Percentiles rank a stretch among this genome's conserved stretches.
phyloP scores from a whole-genome alignment of 139 green algal species.

The Penium margaritaceum region DNA sequence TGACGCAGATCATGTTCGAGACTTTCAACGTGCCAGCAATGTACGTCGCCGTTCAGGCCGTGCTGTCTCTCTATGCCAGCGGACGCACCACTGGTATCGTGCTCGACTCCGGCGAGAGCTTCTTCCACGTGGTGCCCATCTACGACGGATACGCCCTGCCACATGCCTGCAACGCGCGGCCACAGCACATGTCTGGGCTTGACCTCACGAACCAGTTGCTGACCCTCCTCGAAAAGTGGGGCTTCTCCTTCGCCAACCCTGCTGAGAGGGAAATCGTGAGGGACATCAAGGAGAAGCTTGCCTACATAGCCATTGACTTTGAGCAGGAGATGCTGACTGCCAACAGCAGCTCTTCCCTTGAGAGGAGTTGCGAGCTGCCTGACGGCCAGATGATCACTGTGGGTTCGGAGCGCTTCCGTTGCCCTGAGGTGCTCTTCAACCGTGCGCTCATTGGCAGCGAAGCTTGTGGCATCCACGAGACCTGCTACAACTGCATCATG shows the following conservation, averaged over 20 bases:
- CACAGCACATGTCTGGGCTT: slow-evolving; percentile 87
- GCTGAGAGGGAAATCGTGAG: slow-evolving; percentile 95
- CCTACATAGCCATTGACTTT: slow-evolving; percentile 92
- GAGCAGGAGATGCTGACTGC: slow-evolving; percentile 82
- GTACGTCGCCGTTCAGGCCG: slow-evolving; percentile 91
- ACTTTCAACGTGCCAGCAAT: slow-evolving; percentile 94
- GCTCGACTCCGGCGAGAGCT: slow-evolving; percentile 90
- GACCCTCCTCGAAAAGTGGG: slow-evolving; percentile 88
- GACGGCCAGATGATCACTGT: slow-evolving; percentile 63
- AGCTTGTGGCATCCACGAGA: slow-evolving; percentile 43
- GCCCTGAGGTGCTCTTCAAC: slow-evolving; percentile 51
- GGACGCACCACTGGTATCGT: slow-evolving; percentile 95
- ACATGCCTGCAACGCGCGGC: slow-evolving; percentile 86
- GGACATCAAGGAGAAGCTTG: slow-evolving; percentile 99
- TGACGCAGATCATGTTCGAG: slow-evolving; percentile 98
- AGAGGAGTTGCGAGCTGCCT: slow-evolving; percentile 73
- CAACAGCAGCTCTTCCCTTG: slow-evolving; percentile 67
- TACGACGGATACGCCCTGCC: slow-evolving; percentile 95
- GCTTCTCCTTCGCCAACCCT: slow-evolving; percentile 93
- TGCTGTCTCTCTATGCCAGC: slow-evolving; percentile 92
- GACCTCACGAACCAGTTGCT: slow-evolving; percentile 95
- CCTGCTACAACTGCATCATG: slow-evolving; percentile 53
- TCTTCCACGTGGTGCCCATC: slow-evolving; percentile 88
- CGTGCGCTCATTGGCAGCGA: slow-evolving; percentile 50
- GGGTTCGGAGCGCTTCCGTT: slow-evolving; percentile 47